Percentiles rank a stretch among this genome's conserved stretches.
Conservation (phyloP, 2,329 filamentous ascomycete species). For the Aspergillus clavatus region DNA sequence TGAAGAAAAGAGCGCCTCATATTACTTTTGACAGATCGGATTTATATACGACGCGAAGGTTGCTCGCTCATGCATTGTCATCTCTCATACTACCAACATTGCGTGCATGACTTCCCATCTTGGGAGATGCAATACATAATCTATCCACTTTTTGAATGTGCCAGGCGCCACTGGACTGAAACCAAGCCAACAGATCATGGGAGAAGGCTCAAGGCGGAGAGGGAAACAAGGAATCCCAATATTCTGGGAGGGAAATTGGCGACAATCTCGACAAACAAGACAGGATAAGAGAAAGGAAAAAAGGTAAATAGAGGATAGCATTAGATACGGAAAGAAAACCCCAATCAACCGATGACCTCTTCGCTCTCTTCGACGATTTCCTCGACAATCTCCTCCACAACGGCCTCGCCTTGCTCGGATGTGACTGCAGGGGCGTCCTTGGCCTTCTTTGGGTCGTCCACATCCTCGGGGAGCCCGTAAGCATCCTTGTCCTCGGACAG, state of each 20-base stretch:
- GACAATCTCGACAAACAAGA: slow-evolving; percentile 27
- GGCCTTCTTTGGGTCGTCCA: slow-evolving; percentile 53
- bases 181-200: slow-evolving; percentile 17
- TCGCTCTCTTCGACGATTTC: slow-evolving; percentile 80
- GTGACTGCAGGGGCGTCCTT: slow-evolving; percentile 50
- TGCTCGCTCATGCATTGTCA: slow-evolving; percentile 18
- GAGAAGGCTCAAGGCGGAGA: slow-evolving; percentile 15
- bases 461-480: slow-evolving; percentile 62
- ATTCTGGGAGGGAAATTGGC: slow-evolving; percentile 16
- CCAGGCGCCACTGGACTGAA: slow-evolving; percentile 15
- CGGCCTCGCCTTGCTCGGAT: slow-evolving; percentile 63
- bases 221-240: slow-evolving; percentile 6
- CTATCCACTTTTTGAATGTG: slow-evolving; percentile 24
- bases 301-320: slow-evolving; percentile 26
- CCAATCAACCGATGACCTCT: slow-evolving; percentile 57
- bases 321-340: slow-evolving; percentile 28
- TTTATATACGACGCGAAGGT: slow-evolving; percentile 1
- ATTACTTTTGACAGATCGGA: no score
- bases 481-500: slow-evolving; percentile 65
- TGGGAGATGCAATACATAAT: slow-evolving; percentile 22
- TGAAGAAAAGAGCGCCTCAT: no score
- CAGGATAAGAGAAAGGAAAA: slow-evolving; percentile 23
- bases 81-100: slow-evolving; percentile 25
- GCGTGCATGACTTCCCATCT: slow-evolving; percentile 15
- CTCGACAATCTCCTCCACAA: slow-evolving; percentile 84